Base-by-base conservation (phyloP, 108 stramenopile species). In the Poteriospumella lacustris region DNA sequence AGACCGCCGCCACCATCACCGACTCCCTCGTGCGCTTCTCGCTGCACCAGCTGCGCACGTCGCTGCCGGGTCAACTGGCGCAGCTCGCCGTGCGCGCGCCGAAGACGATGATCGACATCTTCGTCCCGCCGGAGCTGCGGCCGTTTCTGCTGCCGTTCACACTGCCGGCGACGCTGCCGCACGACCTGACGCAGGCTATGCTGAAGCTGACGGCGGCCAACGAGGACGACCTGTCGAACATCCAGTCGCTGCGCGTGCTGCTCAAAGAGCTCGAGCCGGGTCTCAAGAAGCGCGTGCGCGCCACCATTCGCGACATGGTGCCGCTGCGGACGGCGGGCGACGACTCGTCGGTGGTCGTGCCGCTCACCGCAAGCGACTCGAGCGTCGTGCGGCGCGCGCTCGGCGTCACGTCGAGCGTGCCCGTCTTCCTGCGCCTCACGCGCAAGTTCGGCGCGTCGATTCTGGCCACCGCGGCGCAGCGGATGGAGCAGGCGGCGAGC, bases 21-120 rank as follows among this genome's bases (percentile, higher is more conserved):
- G 86, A 86, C 69, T 81, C 86, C 19, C 78, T 81, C 58, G 68
- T 86, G 1, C 81, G 83, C 42, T 59, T 31, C 33, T 26, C 33
- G 36, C 5, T 31, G 28, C 3, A 64, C 36, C 3, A 5, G 5
- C 5, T 19, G 60, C 28, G 36, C 28, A 3, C 15, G 5, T 64
- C 60, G 5, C 15, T 34, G 28, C 33, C 12, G 28, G 60, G 60
- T 64, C 15, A 64, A 24, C 15, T 64, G 3, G 31, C 36, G 3
- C 28, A 33, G 31, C 31, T 33, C 9, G 60, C 60, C 24, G 3
- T 64, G 9, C 3, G 24, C 3, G 31, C 60, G 31, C 60, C 60
- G 9, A 19, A 33, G 15, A 33, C 15, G 36, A 64, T 64, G 28
- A 34, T 64, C 36, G 60, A 64, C 9, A 64, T 12, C 36, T 34